Conservation (phyloP, 345 rosid species). For the Sonneratia alba region DNA sequence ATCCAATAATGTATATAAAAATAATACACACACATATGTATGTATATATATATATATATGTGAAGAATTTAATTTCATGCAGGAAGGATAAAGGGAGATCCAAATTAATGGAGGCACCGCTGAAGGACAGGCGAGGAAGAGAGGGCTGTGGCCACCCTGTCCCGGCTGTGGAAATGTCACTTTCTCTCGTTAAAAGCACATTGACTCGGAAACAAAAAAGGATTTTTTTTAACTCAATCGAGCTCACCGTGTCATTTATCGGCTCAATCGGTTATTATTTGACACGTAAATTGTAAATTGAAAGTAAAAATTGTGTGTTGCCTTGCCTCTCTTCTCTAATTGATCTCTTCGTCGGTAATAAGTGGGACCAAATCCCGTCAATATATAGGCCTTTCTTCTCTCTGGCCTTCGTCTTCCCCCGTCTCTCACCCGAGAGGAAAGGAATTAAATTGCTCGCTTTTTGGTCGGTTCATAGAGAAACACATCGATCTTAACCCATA, state of each 20-base stretch:
- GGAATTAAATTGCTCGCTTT: slow-evolving; percentile 12
- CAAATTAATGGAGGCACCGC: slow-evolving; percentile 6
- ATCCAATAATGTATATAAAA: too few relatives aligned
- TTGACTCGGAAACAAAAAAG: not conserved
- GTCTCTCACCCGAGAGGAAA: slow-evolving; percentile 15
- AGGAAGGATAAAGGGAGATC: not conserved
- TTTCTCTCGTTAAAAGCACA: not conserved
- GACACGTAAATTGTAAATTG: too few relatives aligned
- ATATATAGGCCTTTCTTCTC: slow-evolving; percentile 3
- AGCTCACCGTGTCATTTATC: too few relatives aligned
- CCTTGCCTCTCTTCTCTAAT: too few relatives aligned
- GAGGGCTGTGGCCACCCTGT: slow-evolving; percentile 2
- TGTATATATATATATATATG: not conserved
- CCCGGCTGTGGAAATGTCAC: not conserved
- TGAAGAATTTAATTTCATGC: not conserved
- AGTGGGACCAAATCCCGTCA: not conserved
- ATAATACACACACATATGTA: too few relatives aligned
- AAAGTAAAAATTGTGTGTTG: too few relatives aligned
- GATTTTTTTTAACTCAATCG: not conserved
- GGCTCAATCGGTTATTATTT: too few relatives aligned
- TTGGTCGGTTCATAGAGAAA: not conserved
- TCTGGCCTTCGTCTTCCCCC: not conserved
- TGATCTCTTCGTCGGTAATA: not conserved
- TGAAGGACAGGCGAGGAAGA: not conserved
- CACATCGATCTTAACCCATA: not conserved